A percentile compares a stretch with the other conserved stretches of the same genome.
Evolutionary conservation across 2,329 filamentous ascomycete species (phyloP).

Genomic region (Cercospora zeina): DNA sequence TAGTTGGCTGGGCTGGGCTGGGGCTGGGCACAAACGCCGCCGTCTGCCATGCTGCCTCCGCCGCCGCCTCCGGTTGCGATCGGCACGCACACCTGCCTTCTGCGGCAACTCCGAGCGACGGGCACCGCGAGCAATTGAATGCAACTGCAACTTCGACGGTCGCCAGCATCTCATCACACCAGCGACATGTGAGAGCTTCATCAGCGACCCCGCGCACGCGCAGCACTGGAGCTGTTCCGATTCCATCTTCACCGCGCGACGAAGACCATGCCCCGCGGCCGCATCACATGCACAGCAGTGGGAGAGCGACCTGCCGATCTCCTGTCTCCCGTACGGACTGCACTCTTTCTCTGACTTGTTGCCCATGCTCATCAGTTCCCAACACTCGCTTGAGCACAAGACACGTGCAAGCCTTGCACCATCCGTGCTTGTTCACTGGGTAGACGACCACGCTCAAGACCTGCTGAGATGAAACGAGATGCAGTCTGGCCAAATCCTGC

Average conservation of each 20-base stretch:
- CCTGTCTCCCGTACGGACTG: background rate
- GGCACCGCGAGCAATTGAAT: too few species aligned
- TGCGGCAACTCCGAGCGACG: background rate
- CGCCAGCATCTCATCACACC: too few species aligned
- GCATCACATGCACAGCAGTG: conserved; percentile 1
- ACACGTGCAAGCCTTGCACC: background rate
- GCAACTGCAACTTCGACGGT: too few species aligned
- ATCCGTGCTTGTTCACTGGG: background rate
- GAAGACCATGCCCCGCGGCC: background rate
- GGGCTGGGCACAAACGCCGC: background rate
- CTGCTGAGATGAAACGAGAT: background rate
- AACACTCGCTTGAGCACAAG: too few species aligned
- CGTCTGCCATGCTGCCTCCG: background rate
- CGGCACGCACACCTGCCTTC: background rate
- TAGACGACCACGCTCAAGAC: background rate
- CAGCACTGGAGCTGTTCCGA: background rate
- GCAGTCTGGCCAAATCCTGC: background rate
- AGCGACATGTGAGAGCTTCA: background rate
- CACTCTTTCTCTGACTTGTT: background rate
- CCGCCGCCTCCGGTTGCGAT: background rate
- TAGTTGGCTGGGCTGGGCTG: too few species aligned
- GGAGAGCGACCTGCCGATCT: conserved; percentile 2
- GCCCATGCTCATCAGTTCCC: too few species aligned
- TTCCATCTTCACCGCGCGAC: background rate
- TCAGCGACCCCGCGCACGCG: conserved; percentile 12